Evolutionary conservation across 2,329 filamentous ascomycete genomes (phyloP).

Genomic region (Pseudopyricularia cyperi): DNA sequence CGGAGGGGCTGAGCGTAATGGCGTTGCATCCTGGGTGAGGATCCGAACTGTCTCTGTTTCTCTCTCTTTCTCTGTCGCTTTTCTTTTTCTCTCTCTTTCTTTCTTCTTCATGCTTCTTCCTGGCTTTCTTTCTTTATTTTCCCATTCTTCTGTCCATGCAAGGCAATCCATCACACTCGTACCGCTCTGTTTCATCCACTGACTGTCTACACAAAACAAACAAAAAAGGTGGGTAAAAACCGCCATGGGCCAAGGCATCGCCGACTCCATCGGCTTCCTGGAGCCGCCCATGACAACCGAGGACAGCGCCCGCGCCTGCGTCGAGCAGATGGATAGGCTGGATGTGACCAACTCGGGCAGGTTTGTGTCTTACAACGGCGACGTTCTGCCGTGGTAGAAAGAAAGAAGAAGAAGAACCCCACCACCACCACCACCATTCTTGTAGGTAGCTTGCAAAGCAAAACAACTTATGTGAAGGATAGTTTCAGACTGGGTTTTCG

Average conservation of each 20-base stretch:
- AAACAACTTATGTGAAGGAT: too few relatives aligned
- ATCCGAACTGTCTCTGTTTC: too few relatives aligned
- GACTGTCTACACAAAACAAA: too few relatives aligned
- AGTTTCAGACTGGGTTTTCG: too few relatives aligned
- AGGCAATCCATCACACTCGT: not conserved
- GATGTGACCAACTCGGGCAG: constrained; percentile 8
- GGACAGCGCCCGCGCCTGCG: constrained; percentile 10
- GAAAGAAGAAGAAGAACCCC: too few relatives aligned
- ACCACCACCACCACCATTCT: too few relatives aligned
- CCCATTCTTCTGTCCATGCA: not conserved
- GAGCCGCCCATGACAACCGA: constrained; percentile 11
- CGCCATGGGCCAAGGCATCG: constrained; percentile 12
- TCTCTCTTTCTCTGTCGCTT: not conserved
- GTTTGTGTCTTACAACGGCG: constrained; percentile 7
- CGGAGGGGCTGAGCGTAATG: constrained; percentile 11
- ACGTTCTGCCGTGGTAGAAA: constrained; percentile 12
- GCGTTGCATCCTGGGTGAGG: constrained; percentile 16
- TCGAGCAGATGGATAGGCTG: constrained; percentile 9
- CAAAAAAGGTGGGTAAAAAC: constrained; percentile 15
- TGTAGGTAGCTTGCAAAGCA: too few relatives aligned
- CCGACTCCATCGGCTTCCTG: constrained; percentile 11
- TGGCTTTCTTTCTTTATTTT: too few relatives aligned
- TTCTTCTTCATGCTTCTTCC: too few relatives aligned
- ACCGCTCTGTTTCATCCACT: not conserved
- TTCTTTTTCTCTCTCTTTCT: not conserved